phyloP scores from a whole-genome alignment of 1,284 basidiomycete genomes.

The Ceratobasidium sp. region DNA sequence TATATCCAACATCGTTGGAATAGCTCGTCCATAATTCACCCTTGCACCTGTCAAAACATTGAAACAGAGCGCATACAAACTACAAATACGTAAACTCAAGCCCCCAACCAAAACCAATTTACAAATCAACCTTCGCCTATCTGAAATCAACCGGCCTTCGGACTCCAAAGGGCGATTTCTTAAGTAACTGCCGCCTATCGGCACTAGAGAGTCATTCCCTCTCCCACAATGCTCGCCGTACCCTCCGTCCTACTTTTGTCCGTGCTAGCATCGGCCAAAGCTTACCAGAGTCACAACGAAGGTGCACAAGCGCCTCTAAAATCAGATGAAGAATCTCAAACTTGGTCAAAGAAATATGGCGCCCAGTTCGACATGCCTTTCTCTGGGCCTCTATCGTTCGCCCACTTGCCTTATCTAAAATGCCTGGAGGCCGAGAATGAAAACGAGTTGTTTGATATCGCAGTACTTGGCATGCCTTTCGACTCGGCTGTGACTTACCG shows the following conservation, averaged over 20 bases:
- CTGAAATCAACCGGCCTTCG: no score
- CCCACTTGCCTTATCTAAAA: conserved; percentile 73
- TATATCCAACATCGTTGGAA: no score
- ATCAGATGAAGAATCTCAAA: conserved; percentile 12
- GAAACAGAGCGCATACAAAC: no score
- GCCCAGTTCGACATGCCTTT: conserved; percentile 73
- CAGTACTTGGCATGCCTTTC: conserved; percentile 82
- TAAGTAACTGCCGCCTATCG: no score
- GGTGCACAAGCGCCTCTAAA: conserved; percentile 1
- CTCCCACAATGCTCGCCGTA: not conserved
- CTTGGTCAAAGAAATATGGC: conserved; percentile 66
- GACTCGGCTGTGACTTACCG: conserved; percentile 78
- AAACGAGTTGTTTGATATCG: conserved; percentile 71
- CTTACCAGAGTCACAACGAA: not conserved
- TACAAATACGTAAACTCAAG: no score
- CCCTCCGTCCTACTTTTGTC: not conserved
- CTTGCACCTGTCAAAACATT: no score
- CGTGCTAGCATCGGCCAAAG: not conserved
- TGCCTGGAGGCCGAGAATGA: conserved; percentile 68
- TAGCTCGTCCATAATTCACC: no score
- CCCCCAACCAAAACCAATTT: no score
- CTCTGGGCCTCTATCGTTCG: conserved; percentile 77
- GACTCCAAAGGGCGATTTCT: no score
- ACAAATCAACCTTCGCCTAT: no score
- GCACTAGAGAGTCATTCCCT: no score